Evolutionary conservation across 306 rosid species (phyloP).

Genomic region (Hippophae gyantsensis): DNA sequence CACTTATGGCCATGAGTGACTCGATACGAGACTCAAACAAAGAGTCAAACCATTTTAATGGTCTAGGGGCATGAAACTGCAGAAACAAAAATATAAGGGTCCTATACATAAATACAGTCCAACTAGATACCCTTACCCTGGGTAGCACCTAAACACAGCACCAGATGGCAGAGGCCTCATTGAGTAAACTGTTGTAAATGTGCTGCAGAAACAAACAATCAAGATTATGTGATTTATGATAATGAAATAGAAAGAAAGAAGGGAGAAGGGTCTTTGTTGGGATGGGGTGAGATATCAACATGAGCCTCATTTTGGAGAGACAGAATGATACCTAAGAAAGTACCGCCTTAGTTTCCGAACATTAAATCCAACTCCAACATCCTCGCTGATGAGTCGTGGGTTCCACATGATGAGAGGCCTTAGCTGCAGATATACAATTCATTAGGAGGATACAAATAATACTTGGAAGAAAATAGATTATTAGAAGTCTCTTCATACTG

Average conservation of each 20-base stretch:
- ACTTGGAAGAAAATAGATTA: conserved; percentile 4
- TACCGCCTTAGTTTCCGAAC: conserved; percentile 74
- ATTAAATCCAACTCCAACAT: conserved; percentile 91
- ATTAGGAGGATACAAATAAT: neutral
- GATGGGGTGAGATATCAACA: neutral
- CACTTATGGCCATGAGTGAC: neutral
- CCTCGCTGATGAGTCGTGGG: conserved; percentile 81
- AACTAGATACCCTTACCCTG: conserved; percentile 49
- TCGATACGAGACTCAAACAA: neutral
- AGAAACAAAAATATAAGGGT: neutral
- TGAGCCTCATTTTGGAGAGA: neutral
- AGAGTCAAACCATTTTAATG: neutral
- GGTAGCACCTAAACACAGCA: conserved; percentile 87
- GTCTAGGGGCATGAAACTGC: neutral
- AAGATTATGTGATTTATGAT: conserved; percentile 15
- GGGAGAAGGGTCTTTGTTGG: neutral
- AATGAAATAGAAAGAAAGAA: neutral
- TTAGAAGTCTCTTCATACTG: conserved; percentile 38
- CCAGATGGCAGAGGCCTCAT: conserved; percentile 92
- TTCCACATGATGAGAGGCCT: conserved; percentile 98
- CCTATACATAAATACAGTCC: neutral
- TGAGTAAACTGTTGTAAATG: conserved; percentile 68
- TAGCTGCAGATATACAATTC: conserved; percentile 40
- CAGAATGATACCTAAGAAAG: conserved; percentile 57
- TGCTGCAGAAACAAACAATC: conserved; percentile 37